These are phyloP conservation scores for Prunus davidiana DNA, from an alignment of 306 rosid genomes.

Conservation along the genomic window DNA sequence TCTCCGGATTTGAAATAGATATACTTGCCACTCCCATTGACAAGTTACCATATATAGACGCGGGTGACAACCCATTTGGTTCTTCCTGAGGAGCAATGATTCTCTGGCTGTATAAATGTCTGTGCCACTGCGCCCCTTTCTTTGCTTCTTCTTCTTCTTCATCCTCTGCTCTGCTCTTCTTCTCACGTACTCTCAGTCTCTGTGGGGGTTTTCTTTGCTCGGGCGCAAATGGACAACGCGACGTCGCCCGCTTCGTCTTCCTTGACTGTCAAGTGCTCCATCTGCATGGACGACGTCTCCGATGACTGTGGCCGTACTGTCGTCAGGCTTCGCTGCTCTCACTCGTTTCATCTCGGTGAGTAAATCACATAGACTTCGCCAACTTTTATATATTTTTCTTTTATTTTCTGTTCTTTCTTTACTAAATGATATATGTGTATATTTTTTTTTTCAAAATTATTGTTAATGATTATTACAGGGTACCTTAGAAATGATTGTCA, in stretches of 20 bases:
- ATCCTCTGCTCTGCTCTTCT: neutral
- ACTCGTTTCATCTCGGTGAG: constrained; percentile 24
- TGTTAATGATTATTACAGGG: neutral
- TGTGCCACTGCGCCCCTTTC: too few relatives aligned
- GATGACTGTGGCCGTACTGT: constrained; percentile 4
- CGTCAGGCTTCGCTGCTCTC: constrained; percentile 17
- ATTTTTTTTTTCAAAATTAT: neutral
- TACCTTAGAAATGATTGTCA: too few relatives aligned
- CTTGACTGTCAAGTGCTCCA: neutral
- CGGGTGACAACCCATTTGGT: neutral
- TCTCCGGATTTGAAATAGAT: neutral
- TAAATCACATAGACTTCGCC: neutral
- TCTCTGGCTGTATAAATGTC: neutral
- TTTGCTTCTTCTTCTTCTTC: neutral
- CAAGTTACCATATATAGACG: neutral
- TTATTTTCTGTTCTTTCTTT: neutral
- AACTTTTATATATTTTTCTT: too few relatives aligned
- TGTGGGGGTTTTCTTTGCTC: neutral
- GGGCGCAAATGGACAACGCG: constrained; percentile 4
- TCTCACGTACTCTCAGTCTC: neutral
- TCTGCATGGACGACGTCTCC: constrained; percentile 12
- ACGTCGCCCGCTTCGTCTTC: neutral
- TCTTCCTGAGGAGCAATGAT: neutral
- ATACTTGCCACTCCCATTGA: neutral
- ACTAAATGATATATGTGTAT: neutral